Evolutionary conservation across 176 grass and related monocot species (phyloP).

Genomic region (Ampelocalamus luodianensis): DNA sequence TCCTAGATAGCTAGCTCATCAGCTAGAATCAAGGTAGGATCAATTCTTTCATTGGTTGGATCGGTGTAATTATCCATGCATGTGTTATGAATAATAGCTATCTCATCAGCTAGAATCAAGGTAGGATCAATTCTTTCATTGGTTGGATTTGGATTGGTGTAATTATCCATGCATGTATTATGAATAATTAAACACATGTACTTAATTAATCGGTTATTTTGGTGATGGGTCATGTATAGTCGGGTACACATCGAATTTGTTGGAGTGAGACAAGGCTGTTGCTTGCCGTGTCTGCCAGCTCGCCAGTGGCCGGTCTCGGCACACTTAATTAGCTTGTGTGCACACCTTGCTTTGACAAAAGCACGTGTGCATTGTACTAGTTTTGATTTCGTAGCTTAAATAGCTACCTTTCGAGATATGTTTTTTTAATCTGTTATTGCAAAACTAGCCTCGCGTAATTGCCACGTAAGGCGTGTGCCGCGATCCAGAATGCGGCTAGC

Average conservation of each 20-base stretch:
- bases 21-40: background rate
- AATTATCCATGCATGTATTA: background rate
- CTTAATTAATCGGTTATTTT: background rate
- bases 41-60: constrained; percentile 43
- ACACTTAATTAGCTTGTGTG: background rate
- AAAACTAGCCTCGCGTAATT: too few relatives aligned
- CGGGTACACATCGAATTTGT: background rate
- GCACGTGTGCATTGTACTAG: background rate
- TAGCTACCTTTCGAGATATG: background rate
- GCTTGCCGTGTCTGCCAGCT: constrained; percentile 35
- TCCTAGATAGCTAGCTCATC: background rate
- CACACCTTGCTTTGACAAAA: constrained; percentile 11
- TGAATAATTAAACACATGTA: background rate
- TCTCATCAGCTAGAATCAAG: too few relatives aligned
- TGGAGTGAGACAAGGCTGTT: background rate
- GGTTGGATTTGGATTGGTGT: background rate
- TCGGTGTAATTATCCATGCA: background rate
- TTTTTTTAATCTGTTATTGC: too few relatives aligned
- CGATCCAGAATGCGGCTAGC: too few relatives aligned
- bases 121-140: constrained; percentile 43
- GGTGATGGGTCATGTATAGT: too few relatives aligned
- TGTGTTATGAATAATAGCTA: background rate
- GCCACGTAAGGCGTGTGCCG: too few relatives aligned
- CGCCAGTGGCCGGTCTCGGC: background rate
- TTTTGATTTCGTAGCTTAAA: background rate